Evolutionary conservation across 1,284 basidiomycete species (phyloP).

Genomic region (Polyporus tsugae): DNA sequence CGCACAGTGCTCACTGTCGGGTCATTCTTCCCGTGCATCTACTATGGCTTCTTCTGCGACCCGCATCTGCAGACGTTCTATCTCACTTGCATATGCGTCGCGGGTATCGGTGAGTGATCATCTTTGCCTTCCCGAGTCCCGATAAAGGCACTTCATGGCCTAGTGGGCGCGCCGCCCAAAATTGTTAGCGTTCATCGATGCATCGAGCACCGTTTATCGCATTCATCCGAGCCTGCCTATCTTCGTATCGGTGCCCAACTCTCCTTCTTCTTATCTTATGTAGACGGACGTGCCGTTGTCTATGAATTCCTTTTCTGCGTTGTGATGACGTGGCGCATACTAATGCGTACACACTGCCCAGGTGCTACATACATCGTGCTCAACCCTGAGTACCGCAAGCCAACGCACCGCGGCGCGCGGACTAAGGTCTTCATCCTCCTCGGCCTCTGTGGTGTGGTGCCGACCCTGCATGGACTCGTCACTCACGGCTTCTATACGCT

Average conservation of each 20-base stretch:
- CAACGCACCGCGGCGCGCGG: constrained; percentile 79
- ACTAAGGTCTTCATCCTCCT: constrained; percentile 85
- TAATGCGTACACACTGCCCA: constrained; percentile 34
- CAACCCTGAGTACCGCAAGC: constrained; percentile 80
- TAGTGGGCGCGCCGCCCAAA: background rate
- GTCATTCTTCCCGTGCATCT: constrained; percentile 81
- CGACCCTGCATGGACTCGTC: constrained; percentile 71
- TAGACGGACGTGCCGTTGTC: background rate
- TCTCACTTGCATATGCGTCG: constrained; percentile 58
- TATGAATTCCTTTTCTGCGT: background rate
- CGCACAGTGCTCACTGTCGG: constrained; percentile 68
- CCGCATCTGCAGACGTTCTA: constrained; percentile 60
- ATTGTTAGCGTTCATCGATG: background rate
- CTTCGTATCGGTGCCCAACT: background rate
- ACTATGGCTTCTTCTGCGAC: constrained; percentile 79
- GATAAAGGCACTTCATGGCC: background rate
- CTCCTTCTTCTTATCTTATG: background rate
- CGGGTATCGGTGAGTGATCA: constrained; percentile 67
- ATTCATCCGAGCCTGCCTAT: background rate
- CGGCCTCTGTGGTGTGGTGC: constrained; percentile 78
- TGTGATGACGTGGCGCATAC: background rate
- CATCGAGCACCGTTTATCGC: constrained; percentile 6
- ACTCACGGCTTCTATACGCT: constrained; percentile 66
- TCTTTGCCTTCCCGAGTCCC: background rate
- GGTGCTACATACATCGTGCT: constrained; percentile 82